Evolutionary conservation across 345 rosid genomes (phyloP).

Genomic region (Barbarea vulgaris): DNA sequence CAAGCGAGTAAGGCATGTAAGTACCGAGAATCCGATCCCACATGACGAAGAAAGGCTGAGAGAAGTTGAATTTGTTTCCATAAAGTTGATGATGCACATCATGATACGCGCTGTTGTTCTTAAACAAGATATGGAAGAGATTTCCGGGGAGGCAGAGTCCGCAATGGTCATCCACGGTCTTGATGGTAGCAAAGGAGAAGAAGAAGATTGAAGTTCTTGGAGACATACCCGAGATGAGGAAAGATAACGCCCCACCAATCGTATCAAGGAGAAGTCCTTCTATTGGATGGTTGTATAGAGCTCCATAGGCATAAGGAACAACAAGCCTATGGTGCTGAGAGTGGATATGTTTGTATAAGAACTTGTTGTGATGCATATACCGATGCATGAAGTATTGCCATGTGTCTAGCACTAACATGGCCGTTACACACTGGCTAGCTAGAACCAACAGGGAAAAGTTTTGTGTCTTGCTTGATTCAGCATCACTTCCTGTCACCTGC

Average conservation of each 20-base stretch:
- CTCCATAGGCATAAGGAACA: slow-evolving; percentile 80
- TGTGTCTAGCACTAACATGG: slow-evolving; percentile 75
- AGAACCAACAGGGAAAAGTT: slow-evolving; percentile 51
- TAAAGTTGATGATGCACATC: slow-evolving; percentile 76
- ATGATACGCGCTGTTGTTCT: slow-evolving; percentile 72
- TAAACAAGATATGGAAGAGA: slow-evolving; percentile 62
- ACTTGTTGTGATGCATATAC: slow-evolving; percentile 82
- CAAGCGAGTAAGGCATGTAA: slow-evolving; percentile 68
- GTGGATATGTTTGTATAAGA: slow-evolving; percentile 72
- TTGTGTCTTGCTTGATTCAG: slow-evolving; percentile 30
- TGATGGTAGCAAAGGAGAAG: slow-evolving; percentile 84
- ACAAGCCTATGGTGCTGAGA: slow-evolving; percentile 80
- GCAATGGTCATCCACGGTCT: slow-evolving; percentile 80
- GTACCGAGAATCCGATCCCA: slow-evolving; percentile 76
- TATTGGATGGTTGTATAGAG: slow-evolving; percentile 76
- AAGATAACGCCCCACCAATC: slow-evolving; percentile 77
- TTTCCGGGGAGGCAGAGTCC: slow-evolving; percentile 76
- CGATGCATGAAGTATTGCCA: slow-evolving; percentile 90
- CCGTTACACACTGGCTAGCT: slow-evolving; percentile 63
- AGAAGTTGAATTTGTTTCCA: slow-evolving; percentile 69
- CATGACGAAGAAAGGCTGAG: slow-evolving; percentile 65
- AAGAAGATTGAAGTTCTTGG: slow-evolving; percentile 81
- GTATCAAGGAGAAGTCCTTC: slow-evolving; percentile 84
- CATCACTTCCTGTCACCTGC: slow-evolving; percentile 73
- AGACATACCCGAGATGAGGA: slow-evolving; percentile 80